Percentiles rank a stretch among this genome's conserved stretches.
These are phyloP conservation scores for Saturnispora ahearnii DNA, from an alignment of 805 yeast species.

Conservation along the genomic window DNA sequence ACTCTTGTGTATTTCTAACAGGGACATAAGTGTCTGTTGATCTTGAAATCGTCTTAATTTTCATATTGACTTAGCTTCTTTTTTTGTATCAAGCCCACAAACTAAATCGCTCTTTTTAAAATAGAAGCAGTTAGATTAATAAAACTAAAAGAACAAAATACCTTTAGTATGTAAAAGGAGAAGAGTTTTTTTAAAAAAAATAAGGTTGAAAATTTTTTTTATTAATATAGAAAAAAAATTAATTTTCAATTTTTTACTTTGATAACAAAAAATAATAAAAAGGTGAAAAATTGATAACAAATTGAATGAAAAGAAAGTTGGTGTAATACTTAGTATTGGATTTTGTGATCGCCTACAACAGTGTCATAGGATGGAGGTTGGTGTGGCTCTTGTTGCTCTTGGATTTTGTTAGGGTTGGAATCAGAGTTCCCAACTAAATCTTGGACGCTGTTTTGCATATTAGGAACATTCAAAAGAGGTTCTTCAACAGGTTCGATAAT, in stretches of 20 bases:
- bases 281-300: conserved; percentile 1
- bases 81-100: too few species aligned
- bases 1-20: conserved; percentile 80
- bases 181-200: too few species aligned
- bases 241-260: not conserved
- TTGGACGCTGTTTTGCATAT: not conserved
- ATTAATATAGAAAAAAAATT: not conserved
- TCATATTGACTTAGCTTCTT: conserved; percentile 34
- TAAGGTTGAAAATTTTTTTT: not conserved
- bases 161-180: not conserved
- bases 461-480: not conserved
- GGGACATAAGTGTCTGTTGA: conserved; percentile 92
- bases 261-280: not conserved
- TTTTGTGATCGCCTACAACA: conserved; percentile 20
- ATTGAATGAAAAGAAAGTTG: not conserved
- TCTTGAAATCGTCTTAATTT: conserved; percentile 79
- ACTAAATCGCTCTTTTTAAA: too few species aligned
- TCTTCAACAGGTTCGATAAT: not conserved
- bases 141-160: not conserved
- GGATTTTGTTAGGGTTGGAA: too few species aligned
- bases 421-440: not conserved
- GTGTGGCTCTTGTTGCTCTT: not conserved
- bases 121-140: not conserved
- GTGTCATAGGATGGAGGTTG: conserved; percentile 19
- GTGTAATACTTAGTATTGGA: conserved; percentile 10